Percentiles rank a stretch among this genome's conserved stretches.
These are phyloP conservation scores for Rhododendron williamsianum DNA, from an alignment of 148 eudicot genomes.

Conservation along the genomic window DNA sequence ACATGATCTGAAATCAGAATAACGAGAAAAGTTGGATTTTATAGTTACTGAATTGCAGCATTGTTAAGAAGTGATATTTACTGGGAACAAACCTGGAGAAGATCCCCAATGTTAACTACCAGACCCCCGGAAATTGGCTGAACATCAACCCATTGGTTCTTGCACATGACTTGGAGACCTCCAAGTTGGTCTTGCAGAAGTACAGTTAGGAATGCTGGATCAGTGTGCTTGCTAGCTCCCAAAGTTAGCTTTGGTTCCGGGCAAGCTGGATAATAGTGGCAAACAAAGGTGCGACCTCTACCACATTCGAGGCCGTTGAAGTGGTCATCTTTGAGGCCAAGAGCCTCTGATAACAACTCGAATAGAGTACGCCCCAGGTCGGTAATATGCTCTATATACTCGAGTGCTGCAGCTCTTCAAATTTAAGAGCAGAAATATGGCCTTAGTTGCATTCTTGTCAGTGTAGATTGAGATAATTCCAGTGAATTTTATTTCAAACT, in stretches of 20 bases:
- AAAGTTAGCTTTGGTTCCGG: constrained; percentile 15
- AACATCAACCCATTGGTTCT: constrained; percentile 27
- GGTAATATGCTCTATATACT: neutral
- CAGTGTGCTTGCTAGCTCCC: constrained; percentile 15
- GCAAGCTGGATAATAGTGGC: constrained; percentile 13
- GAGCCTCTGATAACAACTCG: constrained; percentile 9
- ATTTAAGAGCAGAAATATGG: neutral
- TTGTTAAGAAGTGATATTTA: neutral
- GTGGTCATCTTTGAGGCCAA: neutral
- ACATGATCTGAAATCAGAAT: constrained; percentile 13
- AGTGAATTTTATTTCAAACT: neutral
- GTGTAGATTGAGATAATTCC: neutral
- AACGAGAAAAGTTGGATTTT: neutral
- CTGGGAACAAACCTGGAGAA: constrained; percentile 14
- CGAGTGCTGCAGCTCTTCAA: neutral
- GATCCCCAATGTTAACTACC: constrained; percentile 23
- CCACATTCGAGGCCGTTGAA: neutral
- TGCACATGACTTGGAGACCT: constrained; percentile 22
- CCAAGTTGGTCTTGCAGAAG: constrained; percentile 26
- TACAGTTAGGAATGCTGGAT: constrained; percentile 22
- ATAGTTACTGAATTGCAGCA: neutral
- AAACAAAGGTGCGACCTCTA: neutral
- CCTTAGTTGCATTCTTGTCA: neutral
- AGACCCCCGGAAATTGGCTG: constrained; percentile 19
- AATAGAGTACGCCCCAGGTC: neutral